Base-by-base conservation (phyloP, 2,329 filamentous ascomycete species). In the Macrophomina phaseolina region DNA sequence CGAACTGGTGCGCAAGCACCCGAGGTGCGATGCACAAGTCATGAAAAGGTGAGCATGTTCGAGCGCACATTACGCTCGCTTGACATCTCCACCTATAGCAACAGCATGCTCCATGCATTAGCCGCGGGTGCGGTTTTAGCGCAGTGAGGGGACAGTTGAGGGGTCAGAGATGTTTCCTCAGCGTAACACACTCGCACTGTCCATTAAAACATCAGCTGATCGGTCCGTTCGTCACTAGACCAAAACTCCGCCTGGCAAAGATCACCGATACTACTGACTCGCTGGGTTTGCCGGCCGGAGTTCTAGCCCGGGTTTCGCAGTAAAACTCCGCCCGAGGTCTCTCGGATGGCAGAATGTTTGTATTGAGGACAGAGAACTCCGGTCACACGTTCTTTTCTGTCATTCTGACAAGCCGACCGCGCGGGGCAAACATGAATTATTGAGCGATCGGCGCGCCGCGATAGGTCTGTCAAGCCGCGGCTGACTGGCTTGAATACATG, bases 261-360 rank as follows among this genome's bases (percentile, higher is more conserved):
- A 18, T 18, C 1, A 9, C 45, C 34, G 18, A 1, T 2, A 9
- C 9, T 16, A 23, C 23, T 60, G 55, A 32, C 40, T 60, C 38
- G 55, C 23, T 23, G 16, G 32, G 16, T 6, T 40, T 4, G 23
- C 2, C 23, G 16, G 30, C 14, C 56, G 56, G 56, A 48, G 40
- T 60, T 60, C 42, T 32, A 38, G 1, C 4, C 16, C 18, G 8
- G 2, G 1, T 2, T 3, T 56, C n/a, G 18, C 18, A 8, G 9
- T 45, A 49, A 62, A 62, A 62, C 40, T 62, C 58, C 58, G 18
- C 30, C 58, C 56, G 56, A 60, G 56, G 40, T 34, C 11, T 30
- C 14, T 6, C 14, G 16, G 2, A 4, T 9, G 4, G 40, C 11
- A 12, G 23, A 48, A 14, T 14, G 36, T 11, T 12, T 11, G 12